These are phyloP conservation scores for Ligustrum vulgare DNA, from an alignment of 257 asterid genomes.

Conservation along the genomic window DNA sequence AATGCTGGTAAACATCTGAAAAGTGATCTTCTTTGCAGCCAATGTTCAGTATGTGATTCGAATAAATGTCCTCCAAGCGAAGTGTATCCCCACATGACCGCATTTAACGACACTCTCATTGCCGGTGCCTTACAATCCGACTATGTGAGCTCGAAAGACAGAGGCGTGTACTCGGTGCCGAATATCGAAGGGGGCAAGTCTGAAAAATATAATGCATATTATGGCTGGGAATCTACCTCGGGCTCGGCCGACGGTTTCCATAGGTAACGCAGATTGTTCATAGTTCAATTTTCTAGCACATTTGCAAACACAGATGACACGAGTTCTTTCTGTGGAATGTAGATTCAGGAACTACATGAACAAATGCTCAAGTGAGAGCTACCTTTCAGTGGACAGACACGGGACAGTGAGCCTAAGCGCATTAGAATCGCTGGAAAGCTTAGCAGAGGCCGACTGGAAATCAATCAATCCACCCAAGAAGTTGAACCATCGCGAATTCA, in stretches of 20 bases:
- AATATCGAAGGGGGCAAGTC: constrained; percentile 37
- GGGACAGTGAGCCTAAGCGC: constrained; percentile 50
- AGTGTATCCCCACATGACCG: constrained; percentile 67
- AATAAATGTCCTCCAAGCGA: constrained; percentile 58
- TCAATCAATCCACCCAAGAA: constrained; percentile 58
- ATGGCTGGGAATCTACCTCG: constrained; percentile 75
- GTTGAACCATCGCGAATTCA: constrained; percentile 52
- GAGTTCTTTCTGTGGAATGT: constrained; percentile 12
- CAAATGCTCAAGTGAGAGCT: constrained; percentile 57
- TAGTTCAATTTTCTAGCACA: neutral
- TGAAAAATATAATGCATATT: constrained; percentile 38
- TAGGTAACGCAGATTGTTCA: constrained; percentile 37
- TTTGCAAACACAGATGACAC: neutral
- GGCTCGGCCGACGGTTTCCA: constrained; percentile 70
- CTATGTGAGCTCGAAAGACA: constrained; percentile 44
- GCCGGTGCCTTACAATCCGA: constrained; percentile 65
- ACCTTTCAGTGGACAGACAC: constrained; percentile 61
- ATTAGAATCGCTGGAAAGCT: constrained; percentile 36
- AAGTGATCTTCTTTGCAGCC: constrained; percentile 48
- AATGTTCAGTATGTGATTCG: constrained; percentile 52
- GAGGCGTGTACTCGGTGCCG: constrained; percentile 60
- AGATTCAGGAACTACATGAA: constrained; percentile 77
- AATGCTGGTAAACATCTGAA: constrained; percentile 26
- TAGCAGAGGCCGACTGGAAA: constrained; percentile 73
- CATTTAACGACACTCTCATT: constrained; percentile 53